phyloP scores from a whole-genome alignment of 2,329 filamentous ascomycete species.

The Colletotrichum sojae region DNA sequence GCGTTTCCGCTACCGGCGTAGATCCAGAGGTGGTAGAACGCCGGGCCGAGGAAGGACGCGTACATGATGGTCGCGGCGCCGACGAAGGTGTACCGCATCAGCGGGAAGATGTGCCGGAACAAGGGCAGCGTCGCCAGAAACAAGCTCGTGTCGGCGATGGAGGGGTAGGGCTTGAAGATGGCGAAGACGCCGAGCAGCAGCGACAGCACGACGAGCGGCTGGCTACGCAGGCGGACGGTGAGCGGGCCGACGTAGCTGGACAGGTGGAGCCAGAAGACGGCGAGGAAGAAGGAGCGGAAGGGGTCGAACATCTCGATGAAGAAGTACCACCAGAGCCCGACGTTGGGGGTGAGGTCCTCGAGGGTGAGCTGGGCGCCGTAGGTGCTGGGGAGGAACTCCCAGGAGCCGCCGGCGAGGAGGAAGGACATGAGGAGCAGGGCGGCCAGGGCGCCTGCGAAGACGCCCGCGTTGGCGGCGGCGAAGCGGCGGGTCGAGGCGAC shows the following conservation, averaged over 20 bases:
- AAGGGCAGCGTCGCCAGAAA: conserved; percentile 88
- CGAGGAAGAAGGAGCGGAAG: conserved; percentile 96
- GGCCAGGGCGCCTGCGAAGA: conserved; percentile 69
- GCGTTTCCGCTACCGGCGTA: conserved; percentile 98
- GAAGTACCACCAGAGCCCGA: conserved; percentile 99
- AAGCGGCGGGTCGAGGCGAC: conserved; percentile 63
- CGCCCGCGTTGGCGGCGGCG: conserved; percentile 64
- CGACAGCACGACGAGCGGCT: conserved; percentile 88
- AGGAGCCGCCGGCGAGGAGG: conserved; percentile 81
- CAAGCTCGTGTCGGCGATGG: conserved; percentile 88
- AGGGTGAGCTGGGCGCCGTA: conserved; percentile 94
- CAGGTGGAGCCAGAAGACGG: conserved; percentile 97
- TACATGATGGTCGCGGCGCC: conserved; percentile 88
- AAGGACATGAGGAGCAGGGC: conserved; percentile 80
- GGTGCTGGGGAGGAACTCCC: conserved; percentile 89
- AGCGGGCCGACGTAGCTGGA: conserved; percentile 90
- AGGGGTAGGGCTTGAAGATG: conserved; percentile 97
- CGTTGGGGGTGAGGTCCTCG: conserved; percentile 93
- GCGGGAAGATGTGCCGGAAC: conserved; percentile 91
- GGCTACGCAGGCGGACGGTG: conserved; percentile 83
- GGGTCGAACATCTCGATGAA: conserved; percentile 99
- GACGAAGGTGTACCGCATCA: conserved; percentile 94
- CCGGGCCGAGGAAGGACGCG: conserved; percentile 88
- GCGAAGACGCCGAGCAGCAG: conserved; percentile 91
- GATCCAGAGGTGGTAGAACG: conserved; percentile 98